Percentiles rank a stretch among this genome's conserved stretches.
Evolutionary conservation across 2,329 filamentous ascomycete species (phyloP).

Genomic region (Exophiala sideris): DNA sequence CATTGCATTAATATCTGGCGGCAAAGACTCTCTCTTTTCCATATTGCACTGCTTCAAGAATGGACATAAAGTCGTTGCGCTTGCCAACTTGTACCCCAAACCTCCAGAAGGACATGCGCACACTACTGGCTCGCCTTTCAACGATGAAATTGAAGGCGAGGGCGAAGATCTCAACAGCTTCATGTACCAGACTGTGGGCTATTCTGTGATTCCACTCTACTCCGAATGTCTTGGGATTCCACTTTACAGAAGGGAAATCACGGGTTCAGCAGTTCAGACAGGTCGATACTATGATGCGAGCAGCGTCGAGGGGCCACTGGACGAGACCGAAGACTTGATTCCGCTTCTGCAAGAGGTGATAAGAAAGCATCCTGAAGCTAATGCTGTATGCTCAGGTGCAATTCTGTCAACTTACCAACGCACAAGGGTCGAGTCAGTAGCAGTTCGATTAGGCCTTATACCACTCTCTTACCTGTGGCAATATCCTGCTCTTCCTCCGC

Average conservation of each 20-base stretch:
- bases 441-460: slow-evolving; percentile 73
- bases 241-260: slow-evolving; percentile 75
- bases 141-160: slow-evolving; percentile 30
- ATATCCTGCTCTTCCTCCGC: slow-evolving; percentile 68
- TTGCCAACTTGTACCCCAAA: slow-evolving; percentile 80
- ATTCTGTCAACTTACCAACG: slow-evolving; percentile 95
- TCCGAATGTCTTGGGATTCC: slow-evolving; percentile 73
- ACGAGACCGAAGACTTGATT: slow-evolving; percentile 87
- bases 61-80: slow-evolving; percentile 78
- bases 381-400: slow-evolving; percentile 84
- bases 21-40: slow-evolving; percentile 95
- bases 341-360: slow-evolving; percentile 68
- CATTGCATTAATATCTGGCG: slow-evolving; percentile 89
- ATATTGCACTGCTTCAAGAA: slow-evolving; percentile 84
- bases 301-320: slow-evolving; percentile 35
- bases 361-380: slow-evolving; percentile 69
- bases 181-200: slow-evolving; percentile 99
- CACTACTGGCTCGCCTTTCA: too few relatives aligned
- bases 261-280: slow-evolving; percentile 66
- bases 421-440: slow-evolving; percentile 90
- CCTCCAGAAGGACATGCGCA: slow-evolving; percentile 29
- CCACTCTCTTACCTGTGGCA: slow-evolving; percentile 92
- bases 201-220: slow-evolving; percentile 82
- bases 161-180: slow-evolving; percentile 82
- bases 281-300: slow-evolving; percentile 64